Evolutionary conservation across 768 basidiomycete species (phyloP).

Genomic region (Suillus variegatus): DNA sequence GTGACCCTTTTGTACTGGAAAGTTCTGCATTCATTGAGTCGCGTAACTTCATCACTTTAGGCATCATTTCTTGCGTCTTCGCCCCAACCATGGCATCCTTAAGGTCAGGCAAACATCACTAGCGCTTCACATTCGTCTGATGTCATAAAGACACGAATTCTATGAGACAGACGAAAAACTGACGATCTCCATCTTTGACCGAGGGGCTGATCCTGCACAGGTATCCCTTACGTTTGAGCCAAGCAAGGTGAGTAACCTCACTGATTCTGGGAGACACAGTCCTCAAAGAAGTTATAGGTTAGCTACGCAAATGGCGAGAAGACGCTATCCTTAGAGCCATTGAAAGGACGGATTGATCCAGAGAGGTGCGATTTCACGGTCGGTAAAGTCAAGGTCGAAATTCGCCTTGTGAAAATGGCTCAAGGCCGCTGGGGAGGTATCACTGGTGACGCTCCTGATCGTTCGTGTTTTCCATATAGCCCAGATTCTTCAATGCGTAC

Average conservation of each 20-base stretch:
- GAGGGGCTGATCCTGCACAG: slow-evolving; percentile 65
- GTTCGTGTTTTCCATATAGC: slow-evolving; percentile 41
- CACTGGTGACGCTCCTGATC: slow-evolving; percentile 74
- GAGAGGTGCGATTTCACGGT: slow-evolving; percentile 63
- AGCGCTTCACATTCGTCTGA: not conserved
- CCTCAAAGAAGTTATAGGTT: slow-evolving; percentile 11
- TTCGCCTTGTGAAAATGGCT: slow-evolving; percentile 70
- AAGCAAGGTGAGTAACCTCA: slow-evolving; percentile 48
- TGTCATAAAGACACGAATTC: slow-evolving; percentile 68
- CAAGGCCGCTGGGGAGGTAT: slow-evolving; percentile 75
- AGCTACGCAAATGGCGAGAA: slow-evolving; percentile 70
- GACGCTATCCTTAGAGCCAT: slow-evolving; percentile 69
- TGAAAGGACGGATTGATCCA: slow-evolving; percentile 80
- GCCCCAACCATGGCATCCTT: slow-evolving; percentile 24
- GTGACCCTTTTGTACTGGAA: slow-evolving; percentile 28
- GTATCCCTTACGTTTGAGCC: slow-evolving; percentile 66
- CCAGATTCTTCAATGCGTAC: slow-evolving; percentile 3
- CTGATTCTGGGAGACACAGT: not conserved
- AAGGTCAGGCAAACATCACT: slow-evolving; percentile 21
- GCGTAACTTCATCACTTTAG: not conserved
- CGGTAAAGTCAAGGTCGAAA: slow-evolving; percentile 86
- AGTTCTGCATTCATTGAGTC: slow-evolving; percentile 19
- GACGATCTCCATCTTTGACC: slow-evolving; percentile 77
- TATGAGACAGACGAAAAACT: slow-evolving; percentile 83
- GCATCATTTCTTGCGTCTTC: slow-evolving; percentile 4